Evolutionary conservation across 257 asterid genomes (phyloP), one percentile per base, ranked within the genome.

Genomic region (Jacaranda copaia): DNA sequence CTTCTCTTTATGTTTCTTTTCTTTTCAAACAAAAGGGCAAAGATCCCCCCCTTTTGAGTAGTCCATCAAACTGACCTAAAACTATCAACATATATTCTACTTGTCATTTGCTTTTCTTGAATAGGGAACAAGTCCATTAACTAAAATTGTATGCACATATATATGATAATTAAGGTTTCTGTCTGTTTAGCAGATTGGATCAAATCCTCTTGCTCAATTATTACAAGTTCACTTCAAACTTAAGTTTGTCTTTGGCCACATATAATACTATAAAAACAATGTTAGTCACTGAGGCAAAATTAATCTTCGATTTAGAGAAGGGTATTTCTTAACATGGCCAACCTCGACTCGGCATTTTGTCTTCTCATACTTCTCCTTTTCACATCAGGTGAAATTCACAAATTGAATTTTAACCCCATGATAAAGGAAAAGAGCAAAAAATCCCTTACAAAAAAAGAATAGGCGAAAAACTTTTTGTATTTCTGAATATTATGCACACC

Each of bases 331-430:
- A 20, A 1, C 19, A 68, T 67, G 73, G 10, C 59, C 58, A 68
- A 46, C 2, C 58, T 68, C 58, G 0, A 10, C 10, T 45, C 11
- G 46, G 73, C 58, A 18, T 45, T 19, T 6, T 68, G 73, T 48
- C 40, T 68, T 4, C 18, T 45, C 18, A 12, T 68, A 8, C 5
- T 66, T 58, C 58, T 68, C 58, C 5, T 68, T 45, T 68, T 68
- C 4, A 1, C 58, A 68, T 68, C 73, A 46, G 73, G 73, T 68
- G 35, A 39, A 59, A 59, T 59, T 59, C 39, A 20, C 25, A 6
- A 4, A 25, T 25, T 25, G 32, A 1, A 25, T 25, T 25, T 25
- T 25, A 25, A 1, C 32, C 2, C 32, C 32, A 2, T 25, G 32
- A 25, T 25, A 25, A 25, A 25, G 32, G 32, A 25, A n/a, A n/a